These are phyloP conservation scores for Hypoxylon fragiforme DNA, from an alignment of 495 filamentous ascomycete species.

Conservation along the genomic window DNA sequence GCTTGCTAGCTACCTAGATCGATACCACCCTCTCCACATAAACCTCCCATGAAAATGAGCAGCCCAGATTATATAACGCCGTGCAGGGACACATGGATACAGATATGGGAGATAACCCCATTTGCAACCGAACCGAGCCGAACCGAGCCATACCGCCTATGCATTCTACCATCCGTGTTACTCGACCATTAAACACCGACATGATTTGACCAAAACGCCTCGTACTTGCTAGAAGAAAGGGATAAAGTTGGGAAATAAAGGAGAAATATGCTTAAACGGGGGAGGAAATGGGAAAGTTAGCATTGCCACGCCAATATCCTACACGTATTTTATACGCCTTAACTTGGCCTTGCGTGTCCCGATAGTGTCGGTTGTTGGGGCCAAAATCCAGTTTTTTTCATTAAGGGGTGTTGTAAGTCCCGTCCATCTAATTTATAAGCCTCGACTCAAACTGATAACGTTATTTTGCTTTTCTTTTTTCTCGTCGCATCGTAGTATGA, in stretches of 20 bases:
- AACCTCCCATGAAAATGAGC: slow-evolving; percentile 7
- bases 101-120: background rate
- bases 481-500: too few species aligned
- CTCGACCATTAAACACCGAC: too few species aligned
- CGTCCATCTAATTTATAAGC: background rate
- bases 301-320: background rate
- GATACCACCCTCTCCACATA: background rate
- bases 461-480: too few species aligned
- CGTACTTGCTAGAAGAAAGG: background rate
- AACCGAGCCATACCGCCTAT: too few species aligned
- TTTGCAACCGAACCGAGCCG: background rate
- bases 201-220: background rate
- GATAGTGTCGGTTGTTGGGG: too few species aligned
- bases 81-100: background rate
- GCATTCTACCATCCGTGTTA: too few species aligned
- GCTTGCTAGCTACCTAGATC: background rate
- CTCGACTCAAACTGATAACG: too few species aligned
- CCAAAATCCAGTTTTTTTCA: too few species aligned
- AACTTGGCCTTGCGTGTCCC: too few species aligned
- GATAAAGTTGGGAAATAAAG: too few species aligned
- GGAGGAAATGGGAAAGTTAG: background rate
- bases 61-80: background rate
- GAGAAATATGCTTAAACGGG: too few species aligned
- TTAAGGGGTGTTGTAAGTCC: background rate
- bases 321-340: background rate